Evolutionary conservation across 148 eudicot species (phyloP).

Genomic region (Hydrangea macrophylla): DNA sequence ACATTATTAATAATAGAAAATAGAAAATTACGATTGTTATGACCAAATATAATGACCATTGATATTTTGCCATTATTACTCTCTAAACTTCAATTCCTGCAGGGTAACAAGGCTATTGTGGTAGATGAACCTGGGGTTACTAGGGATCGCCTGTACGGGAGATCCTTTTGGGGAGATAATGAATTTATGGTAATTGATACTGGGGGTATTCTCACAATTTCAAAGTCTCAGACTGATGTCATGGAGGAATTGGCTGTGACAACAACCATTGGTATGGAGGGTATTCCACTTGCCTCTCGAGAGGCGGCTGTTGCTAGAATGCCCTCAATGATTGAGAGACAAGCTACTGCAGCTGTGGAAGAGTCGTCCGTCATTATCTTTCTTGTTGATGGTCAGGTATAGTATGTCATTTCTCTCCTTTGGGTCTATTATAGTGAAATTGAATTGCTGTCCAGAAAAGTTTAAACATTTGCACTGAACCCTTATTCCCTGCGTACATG

Average conservation of each 20-base stretch:
- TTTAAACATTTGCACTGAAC: too few relatives aligned
- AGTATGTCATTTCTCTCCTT: conserved; percentile 12
- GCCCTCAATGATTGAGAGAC: conserved; percentile 95
- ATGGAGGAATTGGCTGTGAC: conserved; percentile 82
- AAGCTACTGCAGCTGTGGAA: conserved; percentile 86
- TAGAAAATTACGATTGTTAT: too few relatives aligned
- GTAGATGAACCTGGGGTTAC: conserved; percentile 99
- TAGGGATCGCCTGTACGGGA: conserved; percentile 92
- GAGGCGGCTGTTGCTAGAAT: conserved; percentile 97
- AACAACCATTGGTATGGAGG: conserved; percentile 97
- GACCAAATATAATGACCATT: too few relatives aligned
- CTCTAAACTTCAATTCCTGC: conserved; percentile 10
- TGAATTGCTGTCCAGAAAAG: too few relatives aligned
- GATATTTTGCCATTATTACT: too few relatives aligned
- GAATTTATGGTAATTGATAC: conserved; percentile 95
- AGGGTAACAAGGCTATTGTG: conserved; percentile 97
- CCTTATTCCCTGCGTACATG: too few relatives aligned
- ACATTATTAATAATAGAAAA: too few relatives aligned
- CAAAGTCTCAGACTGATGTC: conserved; percentile 74
- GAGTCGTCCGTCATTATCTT: conserved; percentile 91
- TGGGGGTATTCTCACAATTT: conserved; percentile 79
- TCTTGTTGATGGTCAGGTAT: conserved; percentile 98
- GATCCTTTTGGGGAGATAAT: conserved; percentile 81
- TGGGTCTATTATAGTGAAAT: too few relatives aligned
- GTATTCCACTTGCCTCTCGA: conserved; percentile 79